Evolutionary conservation across 164 flowering plant species (phyloP).

Genomic region (Nelumbo lutea): DNA sequence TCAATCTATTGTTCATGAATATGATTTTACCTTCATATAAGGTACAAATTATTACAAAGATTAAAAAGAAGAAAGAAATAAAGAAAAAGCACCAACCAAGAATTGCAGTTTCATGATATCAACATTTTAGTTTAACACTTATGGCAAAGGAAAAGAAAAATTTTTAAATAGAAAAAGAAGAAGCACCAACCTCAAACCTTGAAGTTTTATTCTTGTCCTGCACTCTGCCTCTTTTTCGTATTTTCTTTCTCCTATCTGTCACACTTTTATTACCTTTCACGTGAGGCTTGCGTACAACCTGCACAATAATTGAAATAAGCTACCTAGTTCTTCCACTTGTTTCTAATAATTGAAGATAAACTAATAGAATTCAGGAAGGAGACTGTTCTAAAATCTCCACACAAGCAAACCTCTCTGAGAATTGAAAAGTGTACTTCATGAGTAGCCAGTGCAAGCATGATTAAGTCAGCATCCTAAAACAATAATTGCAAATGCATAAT

Average conservation of each 20-base stretch:
- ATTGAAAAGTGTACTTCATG: constrained; percentile 66
- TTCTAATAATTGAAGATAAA: background rate
- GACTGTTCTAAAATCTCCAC: background rate
- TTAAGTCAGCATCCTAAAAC: constrained; percentile 65
- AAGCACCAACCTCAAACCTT: too few species aligned
- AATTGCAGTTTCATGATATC: constrained; percentile 10
- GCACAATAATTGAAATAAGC: background rate
- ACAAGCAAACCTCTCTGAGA: constrained; percentile 52
- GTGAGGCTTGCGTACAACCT: constrained; percentile 7
- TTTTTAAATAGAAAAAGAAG: too few species aligned
- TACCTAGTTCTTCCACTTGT: background rate
- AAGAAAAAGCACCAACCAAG: constrained; percentile 16
- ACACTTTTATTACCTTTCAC: background rate
- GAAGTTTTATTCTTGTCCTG: background rate
- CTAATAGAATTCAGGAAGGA: background rate
- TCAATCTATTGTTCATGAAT: too few species aligned
- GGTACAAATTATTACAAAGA: too few species aligned
- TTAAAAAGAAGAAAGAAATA: too few species aligned
- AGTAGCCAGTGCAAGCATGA: constrained; percentile 62
- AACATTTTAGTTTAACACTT: background rate
- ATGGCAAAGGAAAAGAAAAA: too few species aligned
- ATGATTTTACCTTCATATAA: too few species aligned
- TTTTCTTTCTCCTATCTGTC: background rate
- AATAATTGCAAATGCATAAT: background rate
- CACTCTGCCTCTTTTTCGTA: background rate